Percentiles rank a stretch among this genome's conserved stretches.
Evolutionary conservation across 768 basidiomycete genomes (phyloP).

Genomic region (Psilocybe subaeruginosa): DNA sequence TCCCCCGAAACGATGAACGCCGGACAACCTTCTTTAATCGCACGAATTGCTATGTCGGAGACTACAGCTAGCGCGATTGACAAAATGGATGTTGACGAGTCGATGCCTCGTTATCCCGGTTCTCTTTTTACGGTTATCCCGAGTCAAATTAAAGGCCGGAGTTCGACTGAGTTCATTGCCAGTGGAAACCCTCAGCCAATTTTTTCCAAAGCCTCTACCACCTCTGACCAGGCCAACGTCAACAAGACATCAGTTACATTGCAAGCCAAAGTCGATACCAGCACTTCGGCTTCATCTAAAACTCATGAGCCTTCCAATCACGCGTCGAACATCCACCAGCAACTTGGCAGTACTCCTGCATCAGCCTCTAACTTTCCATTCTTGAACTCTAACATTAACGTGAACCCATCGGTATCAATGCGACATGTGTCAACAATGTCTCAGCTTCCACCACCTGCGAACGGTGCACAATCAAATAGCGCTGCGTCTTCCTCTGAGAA

Average conservation of each 20-base stretch:
- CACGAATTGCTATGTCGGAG: conserved; percentile 11
- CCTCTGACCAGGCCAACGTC: neutral
- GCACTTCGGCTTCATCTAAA: neutral
- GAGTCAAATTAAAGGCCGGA: neutral
- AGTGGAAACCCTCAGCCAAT: neutral
- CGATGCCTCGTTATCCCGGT: neutral
- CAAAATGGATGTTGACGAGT: neutral
- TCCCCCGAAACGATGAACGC: neutral
- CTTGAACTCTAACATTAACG: neutral
- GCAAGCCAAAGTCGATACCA: neutral
- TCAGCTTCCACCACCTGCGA: neutral
- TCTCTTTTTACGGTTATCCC: neutral
- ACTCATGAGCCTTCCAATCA: neutral
- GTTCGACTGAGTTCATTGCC: neutral
- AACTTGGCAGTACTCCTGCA: neutral
- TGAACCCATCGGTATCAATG: neutral
- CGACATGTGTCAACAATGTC: neutral
- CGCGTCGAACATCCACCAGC: neutral
- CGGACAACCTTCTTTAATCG: conserved; percentile 13
- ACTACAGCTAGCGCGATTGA: neutral
- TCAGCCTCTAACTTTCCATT: neutral
- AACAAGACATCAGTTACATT: neutral
- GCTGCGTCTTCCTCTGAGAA: neutral
- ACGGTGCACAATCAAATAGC: neutral
- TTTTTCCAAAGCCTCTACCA: neutral